Evolutionary conservation across 202 grass and related monocot genomes (phyloP), one percentile per base, ranked within the genome.

Genomic region (Musa balbisiana): DNA sequence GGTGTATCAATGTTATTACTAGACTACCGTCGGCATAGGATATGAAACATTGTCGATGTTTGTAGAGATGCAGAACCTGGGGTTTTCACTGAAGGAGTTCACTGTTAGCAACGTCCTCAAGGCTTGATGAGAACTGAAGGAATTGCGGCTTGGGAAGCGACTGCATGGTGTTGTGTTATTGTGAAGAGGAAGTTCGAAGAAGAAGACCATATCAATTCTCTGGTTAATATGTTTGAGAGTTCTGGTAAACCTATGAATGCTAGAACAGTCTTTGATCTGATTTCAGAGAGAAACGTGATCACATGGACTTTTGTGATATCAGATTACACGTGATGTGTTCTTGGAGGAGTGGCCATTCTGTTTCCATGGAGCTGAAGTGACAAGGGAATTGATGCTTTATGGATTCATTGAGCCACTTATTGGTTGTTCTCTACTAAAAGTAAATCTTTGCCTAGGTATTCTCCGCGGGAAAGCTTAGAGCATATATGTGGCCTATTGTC

Each of bases 261-360:
- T 23, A 70, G 78, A 73, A 73, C 76, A 69, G 85, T 96, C 67
- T 96, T 96, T 59, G 79, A 87, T 77, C 78, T 82, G 80, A 96
- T 96, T 89, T 78, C 83, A 19, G 84, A 73, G 76, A 96, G 92
- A 92, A 96, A 96, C 76, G 89, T 87, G 25, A 92, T 92, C 74
- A 92, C 89, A 67, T 96, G 92, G 92, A 92, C 92, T 63, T 96
- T 87, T 49, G 85, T 96, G 79, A 96, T 96, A 19, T 96, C 83
- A 71, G 85, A 85, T 52, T 96, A 92, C 75, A 81, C 87, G 1
- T 84, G 87, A 77, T 89, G 85, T 59, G 83, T 85, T 51, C 79
- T 81, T 58, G 92, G 87, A 66, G 79, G 86, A 71, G 67, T 89
- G 77, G 89, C 92, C 51, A 72, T 92, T 77, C 51, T 76, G 65